Percentiles rank a stretch among this genome's conserved stretches.
Conservation (phyloP, 2,329 filamentous ascomycete genomes). For the Periconia macrospinosa region DNA sequence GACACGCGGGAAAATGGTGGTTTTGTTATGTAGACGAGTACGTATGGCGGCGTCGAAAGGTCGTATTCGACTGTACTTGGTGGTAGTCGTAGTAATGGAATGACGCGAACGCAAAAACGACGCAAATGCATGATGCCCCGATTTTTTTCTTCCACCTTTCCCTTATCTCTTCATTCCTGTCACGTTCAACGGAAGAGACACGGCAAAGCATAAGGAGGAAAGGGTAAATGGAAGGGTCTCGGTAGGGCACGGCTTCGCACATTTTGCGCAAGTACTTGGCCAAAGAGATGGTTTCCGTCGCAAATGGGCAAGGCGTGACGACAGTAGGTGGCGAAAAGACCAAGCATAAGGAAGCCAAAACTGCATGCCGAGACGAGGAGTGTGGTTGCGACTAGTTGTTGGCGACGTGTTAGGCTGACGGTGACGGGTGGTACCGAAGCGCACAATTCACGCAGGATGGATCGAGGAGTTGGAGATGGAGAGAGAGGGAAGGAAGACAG, state of each 20-base stretch:
- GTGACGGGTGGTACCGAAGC: not conserved
- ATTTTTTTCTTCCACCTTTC: too few relatives aligned
- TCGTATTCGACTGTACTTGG: too few relatives aligned
- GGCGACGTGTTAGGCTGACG: not conserved
- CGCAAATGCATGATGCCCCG: too few relatives aligned
- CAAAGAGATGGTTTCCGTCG: not conserved
- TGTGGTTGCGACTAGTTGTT: not conserved
- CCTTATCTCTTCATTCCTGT: too few relatives aligned
- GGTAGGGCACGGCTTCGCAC: not conserved
- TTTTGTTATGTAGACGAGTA: too few relatives aligned
- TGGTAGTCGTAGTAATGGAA: too few relatives aligned
- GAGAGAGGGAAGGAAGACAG: not conserved
- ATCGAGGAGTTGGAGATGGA: not conserved
- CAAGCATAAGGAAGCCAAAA: not conserved
- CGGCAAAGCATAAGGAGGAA: not conserved
- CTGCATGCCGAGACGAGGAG: not conserved
- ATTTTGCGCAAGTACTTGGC: not conserved
- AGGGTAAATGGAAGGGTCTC: not conserved
- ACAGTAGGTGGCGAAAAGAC: not conserved
- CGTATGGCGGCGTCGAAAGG: too few relatives aligned
- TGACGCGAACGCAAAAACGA: too few relatives aligned
- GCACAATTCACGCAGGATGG: not conserved
- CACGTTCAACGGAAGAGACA: not conserved
- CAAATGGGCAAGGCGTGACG: not conserved
- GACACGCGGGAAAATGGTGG: too few relatives aligned